Base-by-base conservation (phyloP, 1,284 basidiomycete species). In the Rhodotorula sp. region DNA sequence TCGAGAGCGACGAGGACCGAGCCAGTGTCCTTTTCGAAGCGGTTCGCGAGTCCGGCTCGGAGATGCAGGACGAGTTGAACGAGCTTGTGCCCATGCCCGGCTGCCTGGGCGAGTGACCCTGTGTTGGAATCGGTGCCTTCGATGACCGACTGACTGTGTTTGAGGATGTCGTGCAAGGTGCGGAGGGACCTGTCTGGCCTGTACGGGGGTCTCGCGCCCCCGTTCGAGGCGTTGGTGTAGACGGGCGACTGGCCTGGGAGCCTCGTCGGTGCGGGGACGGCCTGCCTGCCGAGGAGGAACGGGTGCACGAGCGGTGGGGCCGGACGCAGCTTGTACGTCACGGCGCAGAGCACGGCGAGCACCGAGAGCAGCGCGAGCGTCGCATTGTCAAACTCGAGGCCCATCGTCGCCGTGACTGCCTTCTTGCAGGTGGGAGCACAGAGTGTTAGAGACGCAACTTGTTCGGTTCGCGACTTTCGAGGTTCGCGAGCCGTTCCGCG, bases 211-310 rank as follows among this genome's bases (percentile, higher is more conserved):
- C 66, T 48, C 24, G 66, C 46, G 6, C 66, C 64, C 0, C 60
- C 57, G 33, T 66, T 61, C 24, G 26, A n/a, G n/a, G 63, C 45
- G n/a, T n/a, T 66, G 37, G 60, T 44, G 68, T 68, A 75, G 49
- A 74, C 66, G n/a, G 74, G 66, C n/a, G 72, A 73, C 57, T 75
- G 61, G 30, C 33, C 33, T 29, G 29, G 22, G 17, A 64, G 44
- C 45, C 74, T 69, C 7, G 69, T 68, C 10, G 62, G 66, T 1
- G 61, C 48, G 3, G 63, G 14, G 30, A 42, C 49, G 17, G 59
- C 58, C 64, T 75, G 74, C 3, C 69, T 33, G 26, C 74, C 74
- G 57, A 75, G 74, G 42, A 74, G 53, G 74, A 75, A 71, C n/a
- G 74, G 74, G 59, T 75, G 72, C 24, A 67, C 42, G 15, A 67